Conservation (phyloP, 306 rosid species). For the Vicia faba region DNA sequence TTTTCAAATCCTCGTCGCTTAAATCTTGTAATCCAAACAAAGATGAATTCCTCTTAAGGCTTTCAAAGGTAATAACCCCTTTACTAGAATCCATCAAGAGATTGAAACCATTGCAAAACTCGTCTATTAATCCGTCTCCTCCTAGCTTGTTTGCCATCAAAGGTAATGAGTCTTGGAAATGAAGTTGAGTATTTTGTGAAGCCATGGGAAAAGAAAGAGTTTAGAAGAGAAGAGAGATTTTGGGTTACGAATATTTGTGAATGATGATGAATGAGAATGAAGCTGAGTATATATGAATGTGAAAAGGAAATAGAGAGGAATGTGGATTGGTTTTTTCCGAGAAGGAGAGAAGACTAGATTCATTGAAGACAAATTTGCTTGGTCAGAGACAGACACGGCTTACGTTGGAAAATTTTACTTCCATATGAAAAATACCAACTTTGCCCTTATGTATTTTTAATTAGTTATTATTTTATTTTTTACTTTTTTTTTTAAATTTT, state of each 20-base stretch:
- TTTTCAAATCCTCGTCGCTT: slow-evolving; percentile 65
- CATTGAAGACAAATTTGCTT: slow-evolving; percentile 54
- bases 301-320: slow-evolving; percentile 17
- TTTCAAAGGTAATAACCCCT: slow-evolving; percentile 71
- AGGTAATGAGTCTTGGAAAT: slow-evolving; percentile 72
- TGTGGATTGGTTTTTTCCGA: slow-evolving; percentile 49
- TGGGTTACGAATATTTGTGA: background rate
- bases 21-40: slow-evolving; percentile 64
- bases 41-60: slow-evolving; percentile 75
- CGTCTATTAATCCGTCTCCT: slow-evolving; percentile 75
- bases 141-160: slow-evolving; percentile 80
- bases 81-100: slow-evolving; percentile 57
- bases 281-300: slow-evolving; percentile 20
- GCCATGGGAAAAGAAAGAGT: slow-evolving; percentile 44
- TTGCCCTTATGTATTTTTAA: too few species aligned
- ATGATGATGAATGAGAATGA: slow-evolving; percentile 3
- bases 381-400: slow-evolving; percentile 28
- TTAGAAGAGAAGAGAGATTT: background rate
- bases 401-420: too few species aligned
- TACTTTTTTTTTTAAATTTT: too few species aligned
- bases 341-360: slow-evolving; percentile 51
- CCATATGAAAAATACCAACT: too few species aligned
- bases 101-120: slow-evolving; percentile 74
- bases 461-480: too few species aligned
- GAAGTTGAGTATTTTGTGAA: slow-evolving; percentile 43